Evolutionary conservation across 148 eudicot species (phyloP).

Genomic region (Rhododendron ovatum): DNA sequence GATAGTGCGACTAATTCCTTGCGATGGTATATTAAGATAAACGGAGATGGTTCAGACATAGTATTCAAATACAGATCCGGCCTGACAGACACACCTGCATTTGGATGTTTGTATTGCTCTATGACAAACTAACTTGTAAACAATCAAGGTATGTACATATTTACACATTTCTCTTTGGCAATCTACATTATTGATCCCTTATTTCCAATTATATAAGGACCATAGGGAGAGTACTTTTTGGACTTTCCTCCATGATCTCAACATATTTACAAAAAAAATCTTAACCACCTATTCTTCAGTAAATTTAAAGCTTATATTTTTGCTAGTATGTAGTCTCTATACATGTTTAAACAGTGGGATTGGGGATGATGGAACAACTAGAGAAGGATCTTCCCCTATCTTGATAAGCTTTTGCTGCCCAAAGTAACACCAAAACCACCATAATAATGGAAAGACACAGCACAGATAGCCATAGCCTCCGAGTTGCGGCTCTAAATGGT

Average conservation of each 20-base stretch:
- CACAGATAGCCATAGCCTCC: constrained; percentile 45
- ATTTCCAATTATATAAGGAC: not conserved
- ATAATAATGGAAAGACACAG: constrained; percentile 51
- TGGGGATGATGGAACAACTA: constrained; percentile 39
- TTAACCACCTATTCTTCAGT: not conserved
- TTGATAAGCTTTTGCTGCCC: constrained; percentile 47
- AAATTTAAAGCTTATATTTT: not conserved
- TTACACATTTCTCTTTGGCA: not conserved
- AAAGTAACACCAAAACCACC: constrained; percentile 42
- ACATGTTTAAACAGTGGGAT: not conserved
- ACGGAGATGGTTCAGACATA: too few species aligned
- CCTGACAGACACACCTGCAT: not conserved
- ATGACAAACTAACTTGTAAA: not conserved
- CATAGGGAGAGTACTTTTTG: not conserved
- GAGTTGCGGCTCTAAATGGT: constrained; percentile 33
- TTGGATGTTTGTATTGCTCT: not conserved
- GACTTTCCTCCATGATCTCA: not conserved
- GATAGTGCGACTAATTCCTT: not conserved
- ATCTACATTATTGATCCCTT: not conserved
- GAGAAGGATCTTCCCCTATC: constrained; percentile 38
- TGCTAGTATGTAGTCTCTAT: not conserved
- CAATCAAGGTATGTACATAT: not conserved
- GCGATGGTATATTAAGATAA: not conserved
- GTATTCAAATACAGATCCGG: not conserved
- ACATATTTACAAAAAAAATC: not conserved